Percentiles rank a stretch among this genome's conserved stretches.
Evolutionary conservation across 148 eudicot species (phyloP).

Genomic region (Drosera capensis): DNA sequence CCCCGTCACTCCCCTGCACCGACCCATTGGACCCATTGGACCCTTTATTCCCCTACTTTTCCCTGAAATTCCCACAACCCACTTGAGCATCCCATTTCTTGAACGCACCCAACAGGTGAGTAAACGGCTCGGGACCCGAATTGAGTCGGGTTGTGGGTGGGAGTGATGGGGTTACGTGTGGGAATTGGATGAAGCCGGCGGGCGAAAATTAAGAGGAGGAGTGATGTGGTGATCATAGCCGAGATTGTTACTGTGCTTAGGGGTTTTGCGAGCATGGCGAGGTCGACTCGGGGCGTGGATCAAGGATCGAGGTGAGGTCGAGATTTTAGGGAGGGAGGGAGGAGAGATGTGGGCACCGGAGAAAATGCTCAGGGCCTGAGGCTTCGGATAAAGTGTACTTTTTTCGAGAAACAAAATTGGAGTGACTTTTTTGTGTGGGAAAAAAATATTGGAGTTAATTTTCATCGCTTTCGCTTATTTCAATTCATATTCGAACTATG

Average conservation of each 20-base stretch:
- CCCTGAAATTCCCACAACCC: slow-evolving; percentile 55
- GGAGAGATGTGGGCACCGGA: too few species aligned
- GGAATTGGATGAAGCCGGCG: slow-evolving; percentile 40
- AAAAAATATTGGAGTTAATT: too few species aligned
- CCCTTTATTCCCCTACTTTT: slow-evolving; percentile 18
- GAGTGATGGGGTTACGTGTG: slow-evolving; percentile 26
- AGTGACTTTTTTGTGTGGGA: too few species aligned
- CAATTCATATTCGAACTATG: too few species aligned
- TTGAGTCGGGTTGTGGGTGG: slow-evolving; percentile 4
- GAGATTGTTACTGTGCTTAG: slow-evolving; percentile 32
- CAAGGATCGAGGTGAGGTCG: too few species aligned
- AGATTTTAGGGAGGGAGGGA: too few species aligned
- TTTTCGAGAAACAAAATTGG: too few species aligned
- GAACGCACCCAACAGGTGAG: slow-evolving; percentile 32
- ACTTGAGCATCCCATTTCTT: slow-evolving; percentile 52
- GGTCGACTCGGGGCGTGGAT: too few species aligned
- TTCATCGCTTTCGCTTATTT: too few species aligned
- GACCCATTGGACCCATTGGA: slow-evolving; percentile 34
- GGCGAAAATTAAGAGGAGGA: slow-evolving; percentile 36
- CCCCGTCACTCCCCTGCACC: slow-evolving; percentile 34
- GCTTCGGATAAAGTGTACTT: too few species aligned
- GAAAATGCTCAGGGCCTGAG: too few species aligned
- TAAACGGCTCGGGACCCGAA: slow-evolving; percentile 44
- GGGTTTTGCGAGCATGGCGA: too few species aligned
- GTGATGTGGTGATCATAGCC: slow-evolving; percentile 31